These are phyloP conservation scores for Paxillus rubicundulus DNA, from an alignment of 768 basidiomycete species.

Conservation along the genomic window DNA sequence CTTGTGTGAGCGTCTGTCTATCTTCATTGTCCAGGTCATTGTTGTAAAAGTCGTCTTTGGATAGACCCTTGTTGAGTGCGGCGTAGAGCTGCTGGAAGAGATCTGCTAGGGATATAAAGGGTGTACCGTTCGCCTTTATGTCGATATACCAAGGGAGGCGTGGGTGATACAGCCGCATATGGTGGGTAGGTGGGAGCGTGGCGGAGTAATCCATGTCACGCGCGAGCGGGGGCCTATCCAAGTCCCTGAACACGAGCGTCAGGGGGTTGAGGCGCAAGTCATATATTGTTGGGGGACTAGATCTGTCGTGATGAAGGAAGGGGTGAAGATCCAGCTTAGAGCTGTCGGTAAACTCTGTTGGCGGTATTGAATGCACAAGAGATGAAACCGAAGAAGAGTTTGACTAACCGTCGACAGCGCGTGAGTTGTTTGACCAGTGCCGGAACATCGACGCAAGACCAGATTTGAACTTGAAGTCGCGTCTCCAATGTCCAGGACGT, in stretches of 20 bases:
- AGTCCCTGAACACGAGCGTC: conserved; percentile 43
- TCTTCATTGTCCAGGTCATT: conserved; percentile 48
- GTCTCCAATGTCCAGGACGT: conserved; percentile 28
- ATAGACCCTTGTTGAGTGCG: conserved; percentile 45
- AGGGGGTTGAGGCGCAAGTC: conserved; percentile 48
- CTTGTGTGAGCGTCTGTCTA: conserved; percentile 40
- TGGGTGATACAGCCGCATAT: conserved; percentile 56
- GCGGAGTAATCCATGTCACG: conserved; percentile 56
- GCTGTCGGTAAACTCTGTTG: conserved; percentile 24
- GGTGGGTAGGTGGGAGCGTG: conserved; percentile 46
- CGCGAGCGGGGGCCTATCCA: conserved; percentile 41
- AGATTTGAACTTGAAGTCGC: conserved; percentile 33
- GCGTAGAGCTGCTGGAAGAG: conserved; percentile 47
- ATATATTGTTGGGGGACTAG: conserved; percentile 40
- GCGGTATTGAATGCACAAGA: background rate
- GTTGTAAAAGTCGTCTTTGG: conserved; percentile 56
- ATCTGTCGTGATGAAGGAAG: conserved; percentile 21
- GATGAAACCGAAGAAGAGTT: background rate
- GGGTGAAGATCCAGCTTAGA: conserved; percentile 25
- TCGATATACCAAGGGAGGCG: conserved; percentile 70
- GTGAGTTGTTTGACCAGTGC: conserved; percentile 12
- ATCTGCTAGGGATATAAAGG: conserved; percentile 60
- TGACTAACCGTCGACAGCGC: conserved; percentile 19
- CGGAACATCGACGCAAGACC: conserved; percentile 31
- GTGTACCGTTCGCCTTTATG: conserved; percentile 38